Conservation (phyloP, 768 basidiomycete genomes). For the Termitomyces titanicus region DNA sequence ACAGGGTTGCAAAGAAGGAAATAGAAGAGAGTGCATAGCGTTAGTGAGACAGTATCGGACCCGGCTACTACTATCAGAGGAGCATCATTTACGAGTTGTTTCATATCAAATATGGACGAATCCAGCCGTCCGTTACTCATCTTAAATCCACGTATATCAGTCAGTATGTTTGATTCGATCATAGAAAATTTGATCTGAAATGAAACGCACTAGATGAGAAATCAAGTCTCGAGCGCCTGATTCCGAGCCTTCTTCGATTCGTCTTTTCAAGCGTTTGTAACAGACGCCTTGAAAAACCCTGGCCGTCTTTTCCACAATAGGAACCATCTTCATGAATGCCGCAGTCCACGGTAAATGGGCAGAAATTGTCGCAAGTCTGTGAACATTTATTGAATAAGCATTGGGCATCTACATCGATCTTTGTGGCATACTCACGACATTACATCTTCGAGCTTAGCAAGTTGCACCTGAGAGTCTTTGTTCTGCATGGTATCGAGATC, state of each 20-base stretch:
- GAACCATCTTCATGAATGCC: constrained; percentile 7
- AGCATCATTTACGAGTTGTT: constrained; percentile 17
- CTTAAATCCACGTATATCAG: not conserved
- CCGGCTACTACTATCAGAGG: constrained; percentile 14
- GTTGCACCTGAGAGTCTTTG: not conserved
- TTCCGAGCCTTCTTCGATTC: constrained; percentile 45
- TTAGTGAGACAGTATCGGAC: constrained; percentile 14
- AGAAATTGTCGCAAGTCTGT: constrained; percentile 12
- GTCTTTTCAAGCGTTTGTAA: constrained; percentile 48
- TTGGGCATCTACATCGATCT: not conserved
- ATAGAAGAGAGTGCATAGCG: constrained; percentile 15
- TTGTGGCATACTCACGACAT: not conserved
- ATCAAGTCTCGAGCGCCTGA: constrained; percentile 13
- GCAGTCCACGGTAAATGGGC: constrained; percentile 15
- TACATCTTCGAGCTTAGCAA: constrained; percentile 3
- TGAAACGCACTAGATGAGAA: constrained; percentile 15
- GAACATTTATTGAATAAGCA: not conserved
- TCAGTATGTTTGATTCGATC: not conserved
- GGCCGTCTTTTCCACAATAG: constrained; percentile 1
- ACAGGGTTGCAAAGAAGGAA: constrained; percentile 15
- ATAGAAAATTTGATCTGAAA: too few relatives aligned
- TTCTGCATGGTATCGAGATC: constrained; percentile 13
- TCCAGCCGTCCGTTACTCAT: not conserved
- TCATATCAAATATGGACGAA: not conserved
- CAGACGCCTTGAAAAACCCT: constrained; percentile 31